Evolutionary conservation across 176 grass and related monocot species (phyloP).

Genomic region (Juncus inflexus): DNA sequence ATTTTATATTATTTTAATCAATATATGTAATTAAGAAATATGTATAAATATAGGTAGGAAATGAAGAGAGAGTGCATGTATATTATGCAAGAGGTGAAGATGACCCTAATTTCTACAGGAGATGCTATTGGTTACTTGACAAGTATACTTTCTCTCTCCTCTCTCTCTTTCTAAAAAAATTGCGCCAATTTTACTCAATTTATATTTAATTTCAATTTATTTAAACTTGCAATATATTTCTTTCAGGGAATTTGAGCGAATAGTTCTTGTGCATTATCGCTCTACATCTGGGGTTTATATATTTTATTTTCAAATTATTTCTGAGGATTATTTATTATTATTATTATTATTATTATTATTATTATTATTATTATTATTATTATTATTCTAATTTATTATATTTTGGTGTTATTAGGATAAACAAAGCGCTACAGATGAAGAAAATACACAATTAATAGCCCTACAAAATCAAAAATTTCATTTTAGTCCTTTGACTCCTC

Average conservation of each 20-base stretch:
- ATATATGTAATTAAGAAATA: no score
- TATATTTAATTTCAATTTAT: conserved; percentile 10
- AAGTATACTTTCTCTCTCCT: conserved; percentile 41
- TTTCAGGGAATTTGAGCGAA: conserved; percentile 84
- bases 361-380: no score
- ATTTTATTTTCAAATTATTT: neutral
- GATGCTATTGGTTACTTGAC: conserved; percentile 98
- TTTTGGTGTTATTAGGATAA: conserved; percentile 47
- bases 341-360: neutral
- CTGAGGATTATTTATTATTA: neutral
- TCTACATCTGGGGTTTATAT: conserved; percentile 65
- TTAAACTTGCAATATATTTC: neutral
- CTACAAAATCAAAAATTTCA: conserved; percentile 38
- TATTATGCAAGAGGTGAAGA: conserved; percentile 97
- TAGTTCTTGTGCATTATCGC: conserved; percentile 97
- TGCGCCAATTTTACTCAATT: conserved; percentile 4
- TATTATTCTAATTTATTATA: conserved; percentile 1
- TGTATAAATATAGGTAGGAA: conserved; percentile 58
- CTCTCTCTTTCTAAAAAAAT: conserved; percentile 16
- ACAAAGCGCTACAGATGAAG: conserved; percentile 27
- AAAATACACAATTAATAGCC: conserved; percentile 36
- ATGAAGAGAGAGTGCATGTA: conserved; percentile 92
- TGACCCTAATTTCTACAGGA: conserved; percentile 85
- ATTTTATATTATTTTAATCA: no score
- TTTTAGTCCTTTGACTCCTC: conserved; percentile 43